Conservation (phyloP, 2,329 filamentous ascomycete species). For the Talaromyces pinophilus region DNA sequence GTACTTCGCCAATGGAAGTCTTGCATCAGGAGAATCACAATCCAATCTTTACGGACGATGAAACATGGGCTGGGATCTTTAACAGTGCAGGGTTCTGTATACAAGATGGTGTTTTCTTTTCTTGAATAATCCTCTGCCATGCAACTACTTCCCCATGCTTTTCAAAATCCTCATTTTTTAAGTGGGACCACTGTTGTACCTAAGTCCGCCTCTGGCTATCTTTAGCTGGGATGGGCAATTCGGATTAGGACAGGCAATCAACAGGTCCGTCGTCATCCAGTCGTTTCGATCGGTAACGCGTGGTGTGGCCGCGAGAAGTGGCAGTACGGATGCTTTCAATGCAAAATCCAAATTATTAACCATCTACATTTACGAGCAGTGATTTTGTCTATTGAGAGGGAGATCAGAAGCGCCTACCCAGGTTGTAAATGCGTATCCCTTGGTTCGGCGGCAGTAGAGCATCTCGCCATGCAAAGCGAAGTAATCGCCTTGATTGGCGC, state of each 20-base stretch:
- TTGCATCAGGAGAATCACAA: not conserved
- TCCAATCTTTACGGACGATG: slow-evolving; percentile 2
- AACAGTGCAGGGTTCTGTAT: slow-evolving; percentile 13
- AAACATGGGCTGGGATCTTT: slow-evolving; percentile 15
- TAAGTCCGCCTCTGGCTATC: slow-evolving; percentile 41
- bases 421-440: slow-evolving; percentile 53
- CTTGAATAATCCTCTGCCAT: not conserved
- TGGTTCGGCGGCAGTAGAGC: slow-evolving; percentile 50
- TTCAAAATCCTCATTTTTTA: not conserved
- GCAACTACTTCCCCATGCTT: not conserved
- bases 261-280: slow-evolving; percentile 52
- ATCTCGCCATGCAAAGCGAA: slow-evolving; percentile 54
- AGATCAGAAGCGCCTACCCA: slow-evolving; percentile 37
- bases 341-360: not conserved
- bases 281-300: slow-evolving; percentile 43
- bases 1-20: not conserved
- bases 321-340: slow-evolving; percentile 37
- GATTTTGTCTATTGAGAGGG: not conserved
- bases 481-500: slow-evolving; percentile 28
- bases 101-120: slow-evolving; percentile 18
- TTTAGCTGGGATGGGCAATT: slow-evolving; percentile 49
- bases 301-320: slow-evolving; percentile 45
- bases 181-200: slow-evolving; percentile 44
- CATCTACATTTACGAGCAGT: not conserved
- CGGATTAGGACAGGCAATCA: slow-evolving; percentile 52